Evolutionary conservation across 495 filamentous ascomycete species (phyloP).

Genomic region (Melanomma pulvis-pyrius): DNA sequence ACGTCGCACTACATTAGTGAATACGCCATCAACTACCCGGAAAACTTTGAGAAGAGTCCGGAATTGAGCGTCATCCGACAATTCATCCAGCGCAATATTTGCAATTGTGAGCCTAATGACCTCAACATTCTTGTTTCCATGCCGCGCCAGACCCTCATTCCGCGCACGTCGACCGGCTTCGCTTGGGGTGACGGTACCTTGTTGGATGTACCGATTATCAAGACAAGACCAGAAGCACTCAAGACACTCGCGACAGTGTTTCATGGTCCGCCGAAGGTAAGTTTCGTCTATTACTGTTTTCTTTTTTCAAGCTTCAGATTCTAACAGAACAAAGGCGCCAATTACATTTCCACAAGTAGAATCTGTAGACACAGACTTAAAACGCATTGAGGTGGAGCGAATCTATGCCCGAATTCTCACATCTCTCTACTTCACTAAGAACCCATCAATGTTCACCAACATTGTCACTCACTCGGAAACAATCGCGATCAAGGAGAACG

Average conservation of each 20-base stretch:
- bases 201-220: slow-evolving; percentile 53
- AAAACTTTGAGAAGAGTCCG: slow-evolving; percentile 56
- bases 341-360: slow-evolving; percentile 43
- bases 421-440: slow-evolving; percentile 56
- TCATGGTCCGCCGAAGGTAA: slow-evolving; percentile 47
- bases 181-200: slow-evolving; percentile 52
- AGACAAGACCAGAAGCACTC: slow-evolving; percentile 57
- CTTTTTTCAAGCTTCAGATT: not conserved
- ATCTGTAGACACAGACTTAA: not conserved
- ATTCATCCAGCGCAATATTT: slow-evolving; percentile 44
- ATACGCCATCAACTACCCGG: slow-evolving; percentile 59
- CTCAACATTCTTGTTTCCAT: slow-evolving; percentile 60
- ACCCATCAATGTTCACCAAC: slow-evolving; percentile 56
- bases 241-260: slow-evolving; percentile 60
- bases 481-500: slow-evolving; percentile 61
- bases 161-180: slow-evolving; percentile 38
- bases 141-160: slow-evolving; percentile 59
- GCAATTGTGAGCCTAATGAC: slow-evolving; percentile 48
- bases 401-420: slow-evolving; percentile 62
- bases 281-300: not conserved
- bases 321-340: not conserved
- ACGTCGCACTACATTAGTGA: slow-evolving; percentile 61
- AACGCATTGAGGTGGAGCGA: slow-evolving; percentile 26
- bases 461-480: slow-evolving; percentile 59
- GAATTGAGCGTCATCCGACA: slow-evolving; percentile 52